Evolutionary conservation across 257 asterid genomes (phyloP), one percentile per base, ranked within the genome.

Genomic region (Fraxinus pennsylvanica): DNA sequence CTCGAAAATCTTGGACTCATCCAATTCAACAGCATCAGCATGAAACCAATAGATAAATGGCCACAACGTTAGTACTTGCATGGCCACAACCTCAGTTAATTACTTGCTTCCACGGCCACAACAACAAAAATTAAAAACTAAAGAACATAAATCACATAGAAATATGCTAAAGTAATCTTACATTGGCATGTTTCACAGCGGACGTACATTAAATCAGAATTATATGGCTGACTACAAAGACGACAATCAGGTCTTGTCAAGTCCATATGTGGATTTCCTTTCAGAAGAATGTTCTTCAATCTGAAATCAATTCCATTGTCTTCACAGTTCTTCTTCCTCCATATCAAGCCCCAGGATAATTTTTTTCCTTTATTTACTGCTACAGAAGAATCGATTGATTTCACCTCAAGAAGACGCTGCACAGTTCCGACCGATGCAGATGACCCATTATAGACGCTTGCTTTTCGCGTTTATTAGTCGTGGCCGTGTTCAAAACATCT

Each of bases 11-110:
- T 82, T 86, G 8, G 94, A 88, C 84, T 93, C 97, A 0, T 88
- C 85, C 81, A 93, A 79, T 78, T 86, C 96, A 71, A 93, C 78
- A 30, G 97, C 86, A 68, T 89, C 97, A 67, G 93, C 98, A 82
- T 93, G 98, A 81, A 74, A 90, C 98, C 98, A 94, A 85, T 73
- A 97, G 92, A 94, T 78, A 75, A 83, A 83, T 39, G 61, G 36
- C 79, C 70, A 84, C 36, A 76, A 78, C 70, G 54, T 45, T 8
- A 45, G 73, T 76, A 15, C 21, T 68, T 35, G 45, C n/a, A 57
- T 22, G 75, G 21, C 41, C n/a, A 78, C 47, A 71, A 41, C 25
- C 45, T 39, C 45, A 2, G 73, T 78, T 22, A 76, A 73, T 68
- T 74, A 65, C 75, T 74, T 74, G 15, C 59, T 68, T 35, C 39